phyloP scores from a whole-genome alignment of 2,329 filamentous ascomycete genomes.

The Aphanocladium album region DNA sequence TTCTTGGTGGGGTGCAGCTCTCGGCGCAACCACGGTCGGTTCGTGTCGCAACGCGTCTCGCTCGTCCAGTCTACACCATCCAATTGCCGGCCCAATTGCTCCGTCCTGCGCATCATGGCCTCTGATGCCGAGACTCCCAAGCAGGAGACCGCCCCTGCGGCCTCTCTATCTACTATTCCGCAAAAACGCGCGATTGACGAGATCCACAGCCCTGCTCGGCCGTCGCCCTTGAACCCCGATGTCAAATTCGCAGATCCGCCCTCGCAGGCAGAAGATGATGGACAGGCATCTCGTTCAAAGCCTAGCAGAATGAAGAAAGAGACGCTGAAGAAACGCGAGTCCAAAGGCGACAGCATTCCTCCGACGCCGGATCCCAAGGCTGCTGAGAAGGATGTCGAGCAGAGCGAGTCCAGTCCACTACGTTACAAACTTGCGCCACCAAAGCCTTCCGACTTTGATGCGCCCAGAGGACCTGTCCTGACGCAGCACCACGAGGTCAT shows the following conservation, averaged over 20 bases:
- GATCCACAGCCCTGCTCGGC: slow-evolving; percentile 63
- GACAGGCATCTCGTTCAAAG: slow-evolving; percentile 29
- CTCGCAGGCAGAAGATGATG: slow-evolving; percentile 41
- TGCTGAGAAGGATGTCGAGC: slow-evolving; percentile 25
- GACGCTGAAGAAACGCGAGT: slow-evolving; percentile 62
- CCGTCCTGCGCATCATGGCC: slow-evolving; percentile 24
- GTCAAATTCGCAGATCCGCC: slow-evolving; percentile 38
- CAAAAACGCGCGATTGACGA: slow-evolving; percentile 65
- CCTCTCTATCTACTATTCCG: slow-evolving; percentile 45
- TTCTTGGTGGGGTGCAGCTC: slow-evolving; percentile 1
- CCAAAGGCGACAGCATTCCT: slow-evolving; percentile 52
- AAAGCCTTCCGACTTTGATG: slow-evolving; percentile 57
- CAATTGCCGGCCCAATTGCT: not conserved
- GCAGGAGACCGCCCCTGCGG: slow-evolving; percentile 36
- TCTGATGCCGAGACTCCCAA: slow-evolving; percentile 35
- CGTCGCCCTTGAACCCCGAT: slow-evolving; percentile 70
- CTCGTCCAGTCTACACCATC: not conserved
- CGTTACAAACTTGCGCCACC: slow-evolving; percentile 62
- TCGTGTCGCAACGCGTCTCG: slow-evolving; percentile 7
- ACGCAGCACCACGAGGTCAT: slow-evolving; percentile 50
- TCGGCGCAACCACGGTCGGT: not conserved
- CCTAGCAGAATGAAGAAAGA: slow-evolving; percentile 57
- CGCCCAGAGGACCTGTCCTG: slow-evolving; percentile 52
- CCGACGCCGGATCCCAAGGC: slow-evolving; percentile 53
- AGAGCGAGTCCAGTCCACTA: slow-evolving; percentile 46